phyloP scores from a whole-genome alignment of 2,329 filamentous ascomycete genomes.

The Ophiostoma sp. region DNA sequence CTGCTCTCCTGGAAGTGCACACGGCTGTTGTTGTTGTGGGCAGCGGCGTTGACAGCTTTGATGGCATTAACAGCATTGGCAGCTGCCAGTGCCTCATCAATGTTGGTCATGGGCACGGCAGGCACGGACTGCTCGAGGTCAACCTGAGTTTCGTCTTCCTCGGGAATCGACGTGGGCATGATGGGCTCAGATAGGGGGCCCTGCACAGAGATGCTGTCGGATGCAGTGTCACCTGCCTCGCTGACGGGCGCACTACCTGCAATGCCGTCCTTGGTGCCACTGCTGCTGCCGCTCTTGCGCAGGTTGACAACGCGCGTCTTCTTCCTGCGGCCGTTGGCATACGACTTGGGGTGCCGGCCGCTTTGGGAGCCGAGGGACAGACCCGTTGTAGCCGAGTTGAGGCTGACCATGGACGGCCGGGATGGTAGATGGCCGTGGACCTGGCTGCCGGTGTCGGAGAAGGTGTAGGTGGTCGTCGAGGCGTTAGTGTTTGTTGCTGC shows the following conservation, averaged over 20 bases:
- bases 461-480: conserved; percentile 65
- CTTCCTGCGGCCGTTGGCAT: conserved; percentile 62
- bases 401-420: conserved; percentile 60
- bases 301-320: conserved; percentile 81
- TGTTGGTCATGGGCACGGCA: conserved; percentile 16
- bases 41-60: background rate
- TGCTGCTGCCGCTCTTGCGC: conserved; percentile 49
- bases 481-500: conserved; percentile 52
- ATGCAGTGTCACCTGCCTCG: conserved; percentile 46
- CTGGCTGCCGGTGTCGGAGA: conserved; percentile 64
- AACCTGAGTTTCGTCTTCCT: conserved; percentile 45
- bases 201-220: conserved; percentile 47
- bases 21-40: conserved; percentile 1
- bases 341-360: conserved; percentile 53
- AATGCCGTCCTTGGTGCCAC: conserved; percentile 31
- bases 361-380: conserved; percentile 58
- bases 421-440: conserved; percentile 59
- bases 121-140: conserved; percentile 2
- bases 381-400: conserved; percentile 56
- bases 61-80: background rate
- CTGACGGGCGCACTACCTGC: conserved; percentile 44
- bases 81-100: conserved; percentile 20
- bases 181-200: conserved; percentile 58
- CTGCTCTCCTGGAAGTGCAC: conserved; percentile 16
- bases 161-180: conserved; percentile 51